phyloP scores from a whole-genome alignment of 352 stramenopile species.

The Globisporangium cystogenes region DNA sequence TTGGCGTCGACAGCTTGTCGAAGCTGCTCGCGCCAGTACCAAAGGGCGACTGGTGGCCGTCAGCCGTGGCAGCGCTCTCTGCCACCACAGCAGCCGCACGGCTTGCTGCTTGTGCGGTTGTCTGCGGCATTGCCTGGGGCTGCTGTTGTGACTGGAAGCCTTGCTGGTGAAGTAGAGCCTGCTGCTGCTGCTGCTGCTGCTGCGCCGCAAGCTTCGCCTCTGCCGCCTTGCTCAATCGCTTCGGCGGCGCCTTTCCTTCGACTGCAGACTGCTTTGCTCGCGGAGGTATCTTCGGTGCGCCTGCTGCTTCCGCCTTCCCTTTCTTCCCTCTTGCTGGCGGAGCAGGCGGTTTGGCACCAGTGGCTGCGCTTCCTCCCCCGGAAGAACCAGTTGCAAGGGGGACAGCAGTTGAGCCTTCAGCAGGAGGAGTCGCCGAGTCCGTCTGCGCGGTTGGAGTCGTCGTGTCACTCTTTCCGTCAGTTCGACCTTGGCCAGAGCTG shows the following conservation, averaged over 20 bases:
- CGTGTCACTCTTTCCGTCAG: background rate
- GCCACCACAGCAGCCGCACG: background rate
- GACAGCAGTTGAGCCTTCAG: background rate
- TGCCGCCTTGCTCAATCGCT: conserved; percentile 9
- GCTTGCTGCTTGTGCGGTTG: background rate
- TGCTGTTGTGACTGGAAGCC: background rate
- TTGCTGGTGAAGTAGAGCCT: background rate
- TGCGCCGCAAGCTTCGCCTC: conserved; percentile 10
- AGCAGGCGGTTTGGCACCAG: background rate
- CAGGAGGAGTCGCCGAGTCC: background rate
- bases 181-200: conserved; percentile 1
- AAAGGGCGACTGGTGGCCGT: conserved; percentile 14
- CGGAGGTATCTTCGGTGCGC: conserved; percentile 9
- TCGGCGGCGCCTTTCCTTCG: conserved; percentile 4
- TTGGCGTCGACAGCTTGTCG: conserved; percentile 16
- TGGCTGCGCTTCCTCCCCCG: background rate
- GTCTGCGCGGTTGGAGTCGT: too few relatives aligned
- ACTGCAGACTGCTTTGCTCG: conserved; percentile 2
- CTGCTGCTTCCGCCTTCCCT: conserved; percentile 2
- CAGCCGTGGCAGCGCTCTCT: background rate
- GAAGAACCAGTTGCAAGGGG: too few relatives aligned
- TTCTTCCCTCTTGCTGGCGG: conserved; percentile 11
- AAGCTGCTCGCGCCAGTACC: conserved; percentile 2
- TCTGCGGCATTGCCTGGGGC: background rate
- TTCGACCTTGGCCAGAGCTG: background rate